Conservation (phyloP, 1,139 yeast species). For the Candida tetrigidarum region DNA sequence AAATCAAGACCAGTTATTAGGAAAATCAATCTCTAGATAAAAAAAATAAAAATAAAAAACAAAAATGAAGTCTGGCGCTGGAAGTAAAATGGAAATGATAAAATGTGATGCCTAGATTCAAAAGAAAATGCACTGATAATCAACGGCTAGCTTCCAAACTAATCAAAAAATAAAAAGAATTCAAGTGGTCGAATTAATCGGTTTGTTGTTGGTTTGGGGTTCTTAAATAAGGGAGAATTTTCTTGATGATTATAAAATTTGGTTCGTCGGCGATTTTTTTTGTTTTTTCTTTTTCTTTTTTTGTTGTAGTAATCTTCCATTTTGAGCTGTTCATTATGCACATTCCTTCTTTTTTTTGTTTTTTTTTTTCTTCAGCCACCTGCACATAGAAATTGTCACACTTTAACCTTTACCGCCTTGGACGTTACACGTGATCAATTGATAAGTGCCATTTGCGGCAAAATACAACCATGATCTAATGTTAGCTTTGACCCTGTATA, state of each 20-base stretch:
- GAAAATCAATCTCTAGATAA: not conserved
- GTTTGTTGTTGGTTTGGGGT: not conserved
- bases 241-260: constrained; percentile 3
- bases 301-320: not conserved
- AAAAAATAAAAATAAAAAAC: too few relatives aligned
- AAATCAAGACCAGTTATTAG: not conserved
- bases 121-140: not conserved
- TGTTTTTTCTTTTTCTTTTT: not conserved
- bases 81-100: not conserved
- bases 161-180: too few relatives aligned
- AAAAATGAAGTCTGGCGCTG: not conserved
- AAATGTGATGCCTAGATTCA: not conserved
- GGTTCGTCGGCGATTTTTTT: constrained; percentile 4
- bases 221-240: constrained; percentile 2
- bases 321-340: not conserved
- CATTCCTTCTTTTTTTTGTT: not conserved
- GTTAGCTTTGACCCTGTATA: too few relatives aligned
- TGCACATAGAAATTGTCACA: too few relatives aligned
- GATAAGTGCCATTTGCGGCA: too few relatives aligned
- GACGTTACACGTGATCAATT: too few relatives aligned
- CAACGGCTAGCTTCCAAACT: not conserved
- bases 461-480: too few relatives aligned
- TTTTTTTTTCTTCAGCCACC: not conserved
- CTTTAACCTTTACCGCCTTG: too few relatives aligned
- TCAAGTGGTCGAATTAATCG: not conserved